phyloP scores from a whole-genome alignment of 208 protist genomes.

The Porcisia hertigi region DNA sequence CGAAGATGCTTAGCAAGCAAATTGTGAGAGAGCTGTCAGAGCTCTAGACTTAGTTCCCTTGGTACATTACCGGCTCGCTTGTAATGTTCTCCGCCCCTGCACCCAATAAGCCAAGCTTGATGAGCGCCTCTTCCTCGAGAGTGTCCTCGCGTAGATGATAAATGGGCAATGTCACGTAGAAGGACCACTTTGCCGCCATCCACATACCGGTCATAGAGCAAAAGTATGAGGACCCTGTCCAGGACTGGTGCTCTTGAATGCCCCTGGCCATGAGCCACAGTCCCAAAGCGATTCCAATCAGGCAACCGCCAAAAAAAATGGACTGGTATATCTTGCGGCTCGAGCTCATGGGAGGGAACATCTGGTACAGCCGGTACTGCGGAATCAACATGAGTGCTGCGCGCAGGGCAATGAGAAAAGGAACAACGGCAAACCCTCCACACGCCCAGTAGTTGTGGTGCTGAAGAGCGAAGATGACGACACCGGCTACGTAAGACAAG shows the following conservation, averaged over 20 bases:
- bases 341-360: constrained; percentile 49
- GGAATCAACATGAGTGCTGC: constrained; percentile 30
- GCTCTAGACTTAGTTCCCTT: constrained; percentile 1
- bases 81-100: neutral
- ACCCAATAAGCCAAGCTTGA: constrained; percentile 17
- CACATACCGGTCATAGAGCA: constrained; percentile 69
- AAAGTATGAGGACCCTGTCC: constrained; percentile 69
- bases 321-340: constrained; percentile 42
- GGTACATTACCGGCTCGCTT: constrained; percentile 5
- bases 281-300: constrained; percentile 44
- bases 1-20: neutral
- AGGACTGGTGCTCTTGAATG: constrained; percentile 49
- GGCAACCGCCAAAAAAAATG: constrained; percentile 35
- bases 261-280: constrained; percentile 64
- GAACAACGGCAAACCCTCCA: constrained; percentile 49
- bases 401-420: constrained; percentile 52
- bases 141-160: constrained; percentile 44
- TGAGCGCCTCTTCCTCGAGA: constrained; percentile 39
- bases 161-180: constrained; percentile 55
- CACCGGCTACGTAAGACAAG: constrained; percentile 47
- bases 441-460: constrained; percentile 74
- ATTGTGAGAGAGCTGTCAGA: neutral
- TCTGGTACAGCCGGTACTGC: constrained; percentile 40
- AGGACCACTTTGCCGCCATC: constrained; percentile 73
- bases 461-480: constrained; percentile 44